Percentiles rank a stretch among this genome's conserved stretches.
These are phyloP conservation scores for Scedosporium apiospermum DNA, from an alignment of 2,329 filamentous ascomycete species.

Conservation along the genomic window DNA sequence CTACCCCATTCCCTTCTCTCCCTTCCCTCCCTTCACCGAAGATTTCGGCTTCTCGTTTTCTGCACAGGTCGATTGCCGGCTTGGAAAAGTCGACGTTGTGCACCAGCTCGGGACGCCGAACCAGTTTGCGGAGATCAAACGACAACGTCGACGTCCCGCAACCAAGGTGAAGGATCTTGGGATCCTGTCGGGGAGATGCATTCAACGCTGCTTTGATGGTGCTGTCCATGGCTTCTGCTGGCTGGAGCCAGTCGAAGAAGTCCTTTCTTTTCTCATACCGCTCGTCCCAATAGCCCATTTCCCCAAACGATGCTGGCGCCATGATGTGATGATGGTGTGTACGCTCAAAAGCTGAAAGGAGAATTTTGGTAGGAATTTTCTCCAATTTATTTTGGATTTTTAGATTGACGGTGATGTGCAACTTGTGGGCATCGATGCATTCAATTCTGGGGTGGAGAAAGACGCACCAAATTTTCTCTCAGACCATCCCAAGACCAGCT, in stretches of 20 bases:
- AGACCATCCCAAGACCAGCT: no score
- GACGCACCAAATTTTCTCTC: no score
- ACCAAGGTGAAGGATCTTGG: conserved; percentile 1
- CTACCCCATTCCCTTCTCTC: background rate
- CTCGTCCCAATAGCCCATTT: conserved; percentile 2
- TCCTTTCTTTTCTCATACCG: background rate
- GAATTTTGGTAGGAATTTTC: no score
- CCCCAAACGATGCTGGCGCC: background rate
- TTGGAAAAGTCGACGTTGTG: conserved; percentile 4
- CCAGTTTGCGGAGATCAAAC: conserved; percentile 1
- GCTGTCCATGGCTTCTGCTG: background rate
- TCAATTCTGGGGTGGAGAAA: no score
- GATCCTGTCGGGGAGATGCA: background rate
- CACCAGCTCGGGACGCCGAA: background rate
- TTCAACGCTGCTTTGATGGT: background rate
- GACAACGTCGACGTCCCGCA: conserved; percentile 4
- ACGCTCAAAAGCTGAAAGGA: no score
- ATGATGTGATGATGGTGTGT: background rate
- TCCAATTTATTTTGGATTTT: no score
- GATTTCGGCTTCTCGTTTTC: background rate
- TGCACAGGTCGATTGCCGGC: background rate
- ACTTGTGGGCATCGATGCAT: no score
- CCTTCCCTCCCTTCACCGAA: background rate
- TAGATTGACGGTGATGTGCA: no score
- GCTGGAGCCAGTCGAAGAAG: conserved; percentile 5